Evolutionary conservation across 306 rosid species (phyloP).

Genomic region (Quercus ilex): DNA sequence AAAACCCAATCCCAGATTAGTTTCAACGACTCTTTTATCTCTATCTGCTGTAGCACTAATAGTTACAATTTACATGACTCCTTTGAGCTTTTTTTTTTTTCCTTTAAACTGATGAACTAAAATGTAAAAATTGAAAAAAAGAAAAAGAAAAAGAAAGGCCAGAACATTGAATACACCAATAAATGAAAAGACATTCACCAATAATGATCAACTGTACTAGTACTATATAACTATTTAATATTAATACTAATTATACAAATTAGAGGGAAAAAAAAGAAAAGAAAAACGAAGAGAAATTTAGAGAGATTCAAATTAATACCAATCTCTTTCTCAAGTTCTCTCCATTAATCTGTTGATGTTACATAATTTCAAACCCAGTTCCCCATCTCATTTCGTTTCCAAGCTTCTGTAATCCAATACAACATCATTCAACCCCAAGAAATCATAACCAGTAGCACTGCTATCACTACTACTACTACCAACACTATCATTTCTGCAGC

Average conservation of each 20-base stretch:
- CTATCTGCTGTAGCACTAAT: background rate
- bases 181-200: conserved; percentile 7
- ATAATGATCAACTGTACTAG: conserved; percentile 50
- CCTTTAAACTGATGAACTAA: background rate
- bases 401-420: conserved; percentile 82
- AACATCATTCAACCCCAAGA: conserved; percentile 71
- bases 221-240: conserved; percentile 39
- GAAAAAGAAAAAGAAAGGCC: background rate
- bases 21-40: background rate
- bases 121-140: background rate
- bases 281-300: background rate
- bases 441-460: conserved; percentile 55
- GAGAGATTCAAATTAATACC: conserved; percentile 18
- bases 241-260: conserved; percentile 49
- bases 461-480: conserved; percentile 18
- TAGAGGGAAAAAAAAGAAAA: conserved; percentile 1
- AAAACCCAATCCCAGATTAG: background rate
- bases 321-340: conserved; percentile 20
- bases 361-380: background rate
- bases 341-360: conserved; percentile 7
- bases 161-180: conserved; percentile 1
- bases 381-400: conserved; percentile 64
- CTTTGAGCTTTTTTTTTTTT: conserved; percentile 11
- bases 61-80: background rate
- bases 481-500: conserved; percentile 40